A percentile compares a stretch with the other conserved stretches of the same genome.
Evolutionary conservation across 2,329 filamentous ascomycete species (phyloP).

Genomic region (Didymella pomorum): DNA sequence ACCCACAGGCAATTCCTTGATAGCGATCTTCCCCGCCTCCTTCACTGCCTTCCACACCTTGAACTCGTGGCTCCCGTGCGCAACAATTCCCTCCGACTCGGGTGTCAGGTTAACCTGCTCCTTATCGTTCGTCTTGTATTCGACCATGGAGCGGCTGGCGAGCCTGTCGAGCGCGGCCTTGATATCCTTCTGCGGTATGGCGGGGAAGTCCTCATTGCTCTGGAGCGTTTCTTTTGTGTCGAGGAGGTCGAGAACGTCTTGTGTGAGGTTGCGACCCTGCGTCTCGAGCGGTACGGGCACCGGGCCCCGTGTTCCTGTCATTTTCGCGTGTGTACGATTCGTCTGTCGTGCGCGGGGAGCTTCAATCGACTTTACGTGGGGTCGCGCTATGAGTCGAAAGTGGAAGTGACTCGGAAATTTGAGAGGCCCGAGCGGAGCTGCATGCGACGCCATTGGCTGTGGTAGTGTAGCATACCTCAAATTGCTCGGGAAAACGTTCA

Average conservation of each 20-base stretch:
- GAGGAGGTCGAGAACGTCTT: constrained; percentile 80
- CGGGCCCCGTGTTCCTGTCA: constrained; percentile 58
- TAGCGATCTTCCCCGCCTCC: constrained; percentile 53
- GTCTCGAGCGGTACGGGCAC: constrained; percentile 55
- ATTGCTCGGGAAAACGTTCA: too few species aligned
- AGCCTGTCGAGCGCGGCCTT: constrained; percentile 91
- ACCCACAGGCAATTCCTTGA: constrained; percentile 58
- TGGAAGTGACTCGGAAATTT: constrained; percentile 34
- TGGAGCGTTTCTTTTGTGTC: constrained; percentile 59
- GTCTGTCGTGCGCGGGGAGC: constrained; percentile 22
- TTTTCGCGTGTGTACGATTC: constrained; percentile 35
- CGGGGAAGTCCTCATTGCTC: constrained; percentile 60
- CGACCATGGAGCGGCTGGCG: constrained; percentile 82
- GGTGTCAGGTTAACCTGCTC: constrained; percentile 79
- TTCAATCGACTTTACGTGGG: constrained; percentile 28
- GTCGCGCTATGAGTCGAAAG: constrained; percentile 40
- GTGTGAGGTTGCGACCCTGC: constrained; percentile 65
- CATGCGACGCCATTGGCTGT: constrained; percentile 27
- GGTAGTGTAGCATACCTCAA: neutral
- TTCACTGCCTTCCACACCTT: constrained; percentile 60
- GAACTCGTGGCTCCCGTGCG: constrained; percentile 60
- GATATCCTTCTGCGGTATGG: constrained; percentile 61
- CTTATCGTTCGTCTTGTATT: constrained; percentile 81
- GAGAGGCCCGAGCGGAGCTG: constrained; percentile 34
- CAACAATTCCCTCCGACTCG: constrained; percentile 78